Evolutionary conservation across 805 yeast genomes (phyloP).

Genomic region (Metschnikowia similis): DNA sequence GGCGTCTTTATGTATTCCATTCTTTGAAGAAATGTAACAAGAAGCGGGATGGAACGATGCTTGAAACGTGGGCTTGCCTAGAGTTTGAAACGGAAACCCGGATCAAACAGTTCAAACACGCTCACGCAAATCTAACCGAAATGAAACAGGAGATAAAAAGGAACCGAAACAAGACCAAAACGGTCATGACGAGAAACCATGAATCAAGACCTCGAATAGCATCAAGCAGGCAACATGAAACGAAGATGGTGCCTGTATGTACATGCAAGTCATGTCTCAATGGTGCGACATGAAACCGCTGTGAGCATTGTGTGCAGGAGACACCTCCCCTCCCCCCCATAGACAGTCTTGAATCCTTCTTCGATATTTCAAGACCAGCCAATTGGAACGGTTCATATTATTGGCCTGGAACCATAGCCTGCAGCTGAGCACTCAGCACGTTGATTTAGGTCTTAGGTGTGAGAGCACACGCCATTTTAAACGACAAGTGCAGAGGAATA

Average conservation of each 20-base stretch:
- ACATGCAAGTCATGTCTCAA: background rate
- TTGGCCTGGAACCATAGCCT: background rate
- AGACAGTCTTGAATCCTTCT: background rate
- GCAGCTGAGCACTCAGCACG: too few species aligned
- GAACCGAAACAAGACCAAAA: background rate
- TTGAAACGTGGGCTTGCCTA: background rate
- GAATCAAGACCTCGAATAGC: background rate
- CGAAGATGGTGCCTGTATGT: background rate
- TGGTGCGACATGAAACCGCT: background rate
- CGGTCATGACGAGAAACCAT: background rate
- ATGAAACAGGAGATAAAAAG: background rate
- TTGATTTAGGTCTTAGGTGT: too few species aligned
- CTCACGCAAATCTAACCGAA: background rate
- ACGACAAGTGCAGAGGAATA: too few species aligned
- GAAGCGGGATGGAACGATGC: background rate
- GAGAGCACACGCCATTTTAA: too few species aligned
- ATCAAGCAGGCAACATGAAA: background rate
- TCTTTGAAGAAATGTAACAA: background rate
- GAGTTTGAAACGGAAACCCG: background rate
- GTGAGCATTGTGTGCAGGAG: background rate
- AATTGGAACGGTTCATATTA: background rate
- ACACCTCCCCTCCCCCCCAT: too few species aligned
- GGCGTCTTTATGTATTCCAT: background rate
- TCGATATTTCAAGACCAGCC: background rate
- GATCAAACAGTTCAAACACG: background rate